Percentiles rank a stretch among this genome's conserved stretches.
phyloP scores from a whole-genome alignment of 495 filamentous ascomycete species.

The Annulohypoxylon moriforme region DNA sequence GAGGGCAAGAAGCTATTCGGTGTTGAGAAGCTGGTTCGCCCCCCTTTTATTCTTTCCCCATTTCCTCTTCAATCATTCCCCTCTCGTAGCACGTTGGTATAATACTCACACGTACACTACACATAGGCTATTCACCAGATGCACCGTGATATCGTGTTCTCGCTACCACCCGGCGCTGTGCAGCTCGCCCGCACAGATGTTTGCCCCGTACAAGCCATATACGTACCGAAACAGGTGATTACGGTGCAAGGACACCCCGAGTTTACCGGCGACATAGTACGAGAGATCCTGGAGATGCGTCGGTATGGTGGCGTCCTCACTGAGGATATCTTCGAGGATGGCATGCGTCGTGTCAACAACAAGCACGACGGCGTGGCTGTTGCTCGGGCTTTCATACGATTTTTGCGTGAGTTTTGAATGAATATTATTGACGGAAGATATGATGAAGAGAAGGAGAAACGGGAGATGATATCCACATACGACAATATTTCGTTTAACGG shows the following conservation, averaged over 20 bases:
- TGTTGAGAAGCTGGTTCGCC: conserved; percentile 72
- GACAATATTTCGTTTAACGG: neutral
- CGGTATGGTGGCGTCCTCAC: conserved; percentile 72
- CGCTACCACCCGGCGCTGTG: conserved; percentile 70
- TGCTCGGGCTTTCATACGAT: conserved; percentile 75
- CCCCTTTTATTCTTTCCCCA: conserved; percentile 14
- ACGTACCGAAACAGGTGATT: conserved; percentile 71
- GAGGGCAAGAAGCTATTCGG: conserved; percentile 80
- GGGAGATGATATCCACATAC: neutral
- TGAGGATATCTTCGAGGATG: conserved; percentile 71
- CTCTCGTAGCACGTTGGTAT: neutral
- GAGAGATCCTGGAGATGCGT: conserved; percentile 71
- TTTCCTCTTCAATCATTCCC: neutral
- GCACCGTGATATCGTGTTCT: conserved; percentile 84
- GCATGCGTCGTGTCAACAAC: conserved; percentile 70
- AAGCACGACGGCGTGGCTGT: conserved; percentile 81
- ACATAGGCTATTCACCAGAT: conserved; percentile 83
- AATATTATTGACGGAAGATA: neutral
- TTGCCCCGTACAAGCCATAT: conserved; percentile 86
- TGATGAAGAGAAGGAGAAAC: neutral
- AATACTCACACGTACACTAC: neutral
- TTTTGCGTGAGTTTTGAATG: conserved; percentile 68
- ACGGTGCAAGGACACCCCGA: conserved; percentile 94
- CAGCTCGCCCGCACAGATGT: conserved; percentile 71
- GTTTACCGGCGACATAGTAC: conserved; percentile 79